Evolutionary conservation across 2,329 filamentous ascomycete species (phyloP), one percentile per base, ranked within the genome.

Genomic region (Chaetothyriales sp.): DNA sequence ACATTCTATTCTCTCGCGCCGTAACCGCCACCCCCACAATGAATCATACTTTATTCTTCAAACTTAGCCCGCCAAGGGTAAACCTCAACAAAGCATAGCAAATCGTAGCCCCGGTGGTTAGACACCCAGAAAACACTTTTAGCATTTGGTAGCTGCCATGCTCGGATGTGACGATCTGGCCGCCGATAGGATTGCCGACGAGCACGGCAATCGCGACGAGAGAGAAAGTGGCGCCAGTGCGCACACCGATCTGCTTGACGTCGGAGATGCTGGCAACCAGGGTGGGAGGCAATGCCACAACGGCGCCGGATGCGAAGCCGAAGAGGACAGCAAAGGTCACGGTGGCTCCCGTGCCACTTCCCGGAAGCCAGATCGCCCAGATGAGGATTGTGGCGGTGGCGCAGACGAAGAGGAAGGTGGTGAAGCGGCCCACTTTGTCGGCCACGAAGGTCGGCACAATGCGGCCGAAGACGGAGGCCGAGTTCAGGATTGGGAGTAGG

Each of bases 221-320:
- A n/a, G 78, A 74, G 63, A 84, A 85, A 22, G 79, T 71, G 0
- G 76, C 75, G 0, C 85, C 85, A 2, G 76, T 80, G 5, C 85
- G 73, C 2, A 82, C 76, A 13, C 85, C 86, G 33, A 89, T 81
- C 63, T 86, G 74, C 18, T 78, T 72, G 28, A 86, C 76, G 48
- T 85, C 81, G 1, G 77, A 81, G 56, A 89, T 83, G 61, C 88
- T 82, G 1, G 82, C 82, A 19, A 89, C 70, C 5, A 83, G 69
- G 0, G 82, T 75, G 0, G 84, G 81, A 0, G 72, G 70, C 13
- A 87, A 68, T 0, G 77, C 77, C 29, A 85, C 76, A 4, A 81
- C 83, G 2, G 77, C 77, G 13, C 83, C 84, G 0, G 78, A 82
- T n/a, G 75, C 75, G 63, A 87, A 85, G 18, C 83, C 85, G 58